phyloP scores from a whole-genome alignment of 2,329 filamentous ascomycete genomes.

The Cytospora chrysosperma region DNA sequence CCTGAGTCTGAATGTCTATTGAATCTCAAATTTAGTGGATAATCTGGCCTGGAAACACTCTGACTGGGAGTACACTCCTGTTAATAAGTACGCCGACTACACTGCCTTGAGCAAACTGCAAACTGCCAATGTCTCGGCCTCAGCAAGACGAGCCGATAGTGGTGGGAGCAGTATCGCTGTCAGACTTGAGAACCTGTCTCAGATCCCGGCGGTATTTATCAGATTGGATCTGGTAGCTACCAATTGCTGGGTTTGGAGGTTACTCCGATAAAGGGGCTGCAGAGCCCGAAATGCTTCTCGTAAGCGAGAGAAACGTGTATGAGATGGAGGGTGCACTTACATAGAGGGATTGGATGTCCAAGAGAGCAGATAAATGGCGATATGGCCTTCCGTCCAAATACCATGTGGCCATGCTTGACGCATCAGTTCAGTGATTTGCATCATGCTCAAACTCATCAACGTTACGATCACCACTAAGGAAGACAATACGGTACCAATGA shows the following conservation, averaged over 20 bases:
- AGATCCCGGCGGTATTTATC: slow-evolving; percentile 58
- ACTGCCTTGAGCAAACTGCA: slow-evolving; percentile 43
- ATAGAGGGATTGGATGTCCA: not conserved
- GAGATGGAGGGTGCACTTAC: not conserved
- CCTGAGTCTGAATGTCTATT: slow-evolving; percentile 61
- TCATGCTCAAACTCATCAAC: too few relatives aligned
- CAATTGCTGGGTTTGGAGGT: slow-evolving; percentile 40
- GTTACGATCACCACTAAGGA: too few relatives aligned
- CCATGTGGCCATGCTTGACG: too few relatives aligned
- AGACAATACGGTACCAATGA: too few relatives aligned
- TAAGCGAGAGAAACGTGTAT: not conserved
- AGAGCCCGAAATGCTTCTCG: not conserved
- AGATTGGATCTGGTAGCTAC: slow-evolving; percentile 49
- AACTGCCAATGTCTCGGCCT: slow-evolving; percentile 38
- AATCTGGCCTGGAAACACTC: slow-evolving; percentile 55
- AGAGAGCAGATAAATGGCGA: too few relatives aligned
- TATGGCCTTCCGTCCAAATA: too few relatives aligned
- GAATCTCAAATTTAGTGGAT: slow-evolving; percentile 49
- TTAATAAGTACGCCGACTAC: slow-evolving; percentile 49
- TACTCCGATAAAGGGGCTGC: slow-evolving; percentile 7
- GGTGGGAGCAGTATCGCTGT: slow-evolving; percentile 34
- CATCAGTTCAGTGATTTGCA: too few relatives aligned
- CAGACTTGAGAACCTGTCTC: slow-evolving; percentile 50
- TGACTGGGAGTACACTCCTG: slow-evolving; percentile 58
- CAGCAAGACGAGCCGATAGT: slow-evolving; percentile 16